Conservation (phyloP, 805 yeast genomes). For the Candida anglica region DNA sequence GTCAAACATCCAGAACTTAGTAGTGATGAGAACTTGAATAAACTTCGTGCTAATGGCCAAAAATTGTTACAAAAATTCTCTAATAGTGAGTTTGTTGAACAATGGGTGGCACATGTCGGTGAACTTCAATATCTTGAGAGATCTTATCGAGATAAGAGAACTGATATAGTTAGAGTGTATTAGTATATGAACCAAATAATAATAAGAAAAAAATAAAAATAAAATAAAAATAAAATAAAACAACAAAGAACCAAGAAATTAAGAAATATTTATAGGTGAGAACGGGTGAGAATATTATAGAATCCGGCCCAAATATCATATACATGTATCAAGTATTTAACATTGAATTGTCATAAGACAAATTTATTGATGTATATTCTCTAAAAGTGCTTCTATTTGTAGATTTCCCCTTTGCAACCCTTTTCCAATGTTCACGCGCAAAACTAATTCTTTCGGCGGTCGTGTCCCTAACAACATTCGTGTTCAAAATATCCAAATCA, state of each 20-base stretch:
- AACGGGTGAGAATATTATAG: too few relatives aligned
- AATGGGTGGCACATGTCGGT: conserved; percentile 43
- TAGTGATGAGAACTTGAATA: conserved; percentile 27
- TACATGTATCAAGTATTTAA: too few relatives aligned
- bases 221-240: too few relatives aligned
- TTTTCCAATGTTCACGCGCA: too few relatives aligned
- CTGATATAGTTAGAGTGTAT: conserved; percentile 20
- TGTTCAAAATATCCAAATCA: too few relatives aligned
- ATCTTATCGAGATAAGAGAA: conserved; percentile 21
- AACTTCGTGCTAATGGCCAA: conserved; percentile 44
- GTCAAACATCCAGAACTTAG: conserved; percentile 24
- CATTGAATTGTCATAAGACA: too few relatives aligned
- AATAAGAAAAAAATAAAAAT: neutral
- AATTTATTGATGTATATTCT: too few relatives aligned
- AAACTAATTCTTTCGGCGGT: too few relatives aligned
- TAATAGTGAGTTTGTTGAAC: conserved; percentile 49
- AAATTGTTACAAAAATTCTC: conserved; percentile 55
- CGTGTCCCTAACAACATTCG: neutral
- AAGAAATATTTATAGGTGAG: too few relatives aligned
- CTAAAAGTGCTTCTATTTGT: too few relatives aligned
- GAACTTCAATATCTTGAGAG: conserved; percentile 19
- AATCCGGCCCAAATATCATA: too few relatives aligned
- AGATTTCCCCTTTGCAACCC: too few relatives aligned
- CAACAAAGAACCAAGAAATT: neutral
- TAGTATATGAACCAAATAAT: neutral